phyloP scores from a whole-genome alignment of 768 basidiomycete genomes.

The Lyophyllum decastes region DNA sequence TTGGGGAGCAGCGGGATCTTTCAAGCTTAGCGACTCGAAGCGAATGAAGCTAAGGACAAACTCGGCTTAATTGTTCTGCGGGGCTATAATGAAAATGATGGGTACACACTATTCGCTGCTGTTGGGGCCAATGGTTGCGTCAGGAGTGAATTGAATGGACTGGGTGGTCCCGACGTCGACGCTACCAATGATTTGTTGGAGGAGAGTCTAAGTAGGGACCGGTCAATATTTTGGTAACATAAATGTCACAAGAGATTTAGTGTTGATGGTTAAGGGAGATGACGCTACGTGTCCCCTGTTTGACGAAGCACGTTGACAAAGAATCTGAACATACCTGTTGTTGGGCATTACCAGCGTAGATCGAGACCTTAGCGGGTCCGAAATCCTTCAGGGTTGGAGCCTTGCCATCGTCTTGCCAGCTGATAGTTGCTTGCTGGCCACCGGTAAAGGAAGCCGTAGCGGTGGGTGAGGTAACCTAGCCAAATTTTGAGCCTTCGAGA shows the following conservation, averaged over 20 bases:
- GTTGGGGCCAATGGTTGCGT: constrained; percentile 55
- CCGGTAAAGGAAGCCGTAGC: constrained; percentile 44
- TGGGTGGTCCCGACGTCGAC: constrained; percentile 53
- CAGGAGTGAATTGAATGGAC: constrained; percentile 52
- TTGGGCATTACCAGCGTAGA: constrained; percentile 63
- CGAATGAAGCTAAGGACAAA: constrained; percentile 68
- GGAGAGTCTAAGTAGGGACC: constrained; percentile 40
- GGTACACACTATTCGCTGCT: constrained; percentile 52
- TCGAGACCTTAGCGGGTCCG: constrained; percentile 50
- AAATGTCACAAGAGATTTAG: no score
- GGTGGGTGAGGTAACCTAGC: constrained; percentile 61
- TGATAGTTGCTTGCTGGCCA: constrained; percentile 49
- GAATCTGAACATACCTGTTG: constrained; percentile 51
- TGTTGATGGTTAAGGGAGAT: background rate
- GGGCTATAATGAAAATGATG: background rate
- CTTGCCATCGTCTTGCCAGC: constrained; percentile 59
- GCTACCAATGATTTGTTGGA: constrained; percentile 51
- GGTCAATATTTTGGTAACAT: background rate
- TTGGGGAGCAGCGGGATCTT: constrained; percentile 50
- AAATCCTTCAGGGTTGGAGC: constrained; percentile 52
- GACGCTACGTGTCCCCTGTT: background rate
- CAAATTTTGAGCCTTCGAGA: background rate
- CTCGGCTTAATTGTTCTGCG: background rate
- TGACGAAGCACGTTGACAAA: background rate
- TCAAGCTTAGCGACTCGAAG: constrained; percentile 57